phyloP scores from a whole-genome alignment of 148 eudicot species.

The Spergularia bocconei region DNA sequence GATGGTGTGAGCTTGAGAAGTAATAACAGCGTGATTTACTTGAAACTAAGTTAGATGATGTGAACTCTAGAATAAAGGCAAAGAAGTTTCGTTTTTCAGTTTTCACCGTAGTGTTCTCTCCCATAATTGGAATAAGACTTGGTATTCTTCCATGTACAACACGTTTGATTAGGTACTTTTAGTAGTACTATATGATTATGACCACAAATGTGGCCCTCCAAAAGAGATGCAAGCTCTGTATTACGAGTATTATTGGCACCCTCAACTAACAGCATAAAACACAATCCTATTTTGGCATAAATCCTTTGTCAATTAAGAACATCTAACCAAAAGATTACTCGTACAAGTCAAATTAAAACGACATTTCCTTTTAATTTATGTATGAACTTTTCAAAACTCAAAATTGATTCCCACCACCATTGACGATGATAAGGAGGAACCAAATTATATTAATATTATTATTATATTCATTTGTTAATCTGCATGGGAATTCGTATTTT shows the following conservation, averaged over 20 bases:
- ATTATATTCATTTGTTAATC: neutral
- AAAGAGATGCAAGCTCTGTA: neutral
- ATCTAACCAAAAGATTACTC: neutral
- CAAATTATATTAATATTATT: neutral
- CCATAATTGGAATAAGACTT: neutral
- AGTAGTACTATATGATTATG: neutral
- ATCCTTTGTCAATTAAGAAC: neutral
- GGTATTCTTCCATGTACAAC: neutral
- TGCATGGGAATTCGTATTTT: constrained; percentile 20
- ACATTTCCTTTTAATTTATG: neutral
- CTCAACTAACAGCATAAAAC: neutral
- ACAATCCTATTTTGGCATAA: neutral
- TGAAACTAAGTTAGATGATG: no score
- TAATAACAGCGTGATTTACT: no score
- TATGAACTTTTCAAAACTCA: neutral
- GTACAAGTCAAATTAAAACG: constrained; percentile 1
- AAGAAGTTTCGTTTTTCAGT: no score
- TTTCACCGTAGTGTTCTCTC: neutral
- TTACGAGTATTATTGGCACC: neutral
- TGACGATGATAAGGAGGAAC: constrained; percentile 3
- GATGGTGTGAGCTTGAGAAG: no score
- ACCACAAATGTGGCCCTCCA: neutral
- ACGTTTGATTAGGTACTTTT: neutral
- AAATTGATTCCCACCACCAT: neutral
- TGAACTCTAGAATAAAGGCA: no score